Evolutionary conservation across 2,329 filamentous ascomycete species (phyloP).

Genomic region (Trichophyton mentagrophytes): DNA sequence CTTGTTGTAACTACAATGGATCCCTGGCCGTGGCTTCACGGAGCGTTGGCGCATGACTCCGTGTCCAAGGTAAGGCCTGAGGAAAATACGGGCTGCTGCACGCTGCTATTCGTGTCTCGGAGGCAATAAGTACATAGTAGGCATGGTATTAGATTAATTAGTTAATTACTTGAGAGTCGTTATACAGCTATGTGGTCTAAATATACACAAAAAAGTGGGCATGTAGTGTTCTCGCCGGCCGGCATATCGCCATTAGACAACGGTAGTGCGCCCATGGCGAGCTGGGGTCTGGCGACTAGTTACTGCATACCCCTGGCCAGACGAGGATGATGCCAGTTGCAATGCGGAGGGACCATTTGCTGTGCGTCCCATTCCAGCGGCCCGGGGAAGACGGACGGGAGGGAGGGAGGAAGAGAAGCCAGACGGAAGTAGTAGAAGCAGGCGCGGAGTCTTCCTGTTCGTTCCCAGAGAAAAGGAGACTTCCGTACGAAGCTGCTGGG

Average conservation of each 20-base stretch:
- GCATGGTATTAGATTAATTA: background rate
- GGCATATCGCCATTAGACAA: background rate
- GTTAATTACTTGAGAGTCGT: background rate
- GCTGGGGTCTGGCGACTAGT: background rate
- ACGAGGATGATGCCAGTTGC: background rate
- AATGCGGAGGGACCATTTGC: background rate
- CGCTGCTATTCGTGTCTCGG: background rate
- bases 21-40: background rate
- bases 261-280: conserved; percentile 3
- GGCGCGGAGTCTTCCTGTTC: background rate
- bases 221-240: background rate
- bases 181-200: background rate
- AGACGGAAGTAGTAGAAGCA: background rate
- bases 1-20: background rate
- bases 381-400: background rate
- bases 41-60: background rate
- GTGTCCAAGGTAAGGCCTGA: background rate
- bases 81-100: background rate
- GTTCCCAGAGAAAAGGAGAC: background rate
- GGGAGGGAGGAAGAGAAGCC: background rate
- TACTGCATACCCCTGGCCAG: background rate
- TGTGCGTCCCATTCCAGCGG: background rate
- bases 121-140: background rate
- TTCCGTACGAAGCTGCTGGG: background rate
- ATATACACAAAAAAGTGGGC: background rate